Conservation (phyloP, 176 grass and related monocot genomes). For the Raddia guianensis region DNA sequence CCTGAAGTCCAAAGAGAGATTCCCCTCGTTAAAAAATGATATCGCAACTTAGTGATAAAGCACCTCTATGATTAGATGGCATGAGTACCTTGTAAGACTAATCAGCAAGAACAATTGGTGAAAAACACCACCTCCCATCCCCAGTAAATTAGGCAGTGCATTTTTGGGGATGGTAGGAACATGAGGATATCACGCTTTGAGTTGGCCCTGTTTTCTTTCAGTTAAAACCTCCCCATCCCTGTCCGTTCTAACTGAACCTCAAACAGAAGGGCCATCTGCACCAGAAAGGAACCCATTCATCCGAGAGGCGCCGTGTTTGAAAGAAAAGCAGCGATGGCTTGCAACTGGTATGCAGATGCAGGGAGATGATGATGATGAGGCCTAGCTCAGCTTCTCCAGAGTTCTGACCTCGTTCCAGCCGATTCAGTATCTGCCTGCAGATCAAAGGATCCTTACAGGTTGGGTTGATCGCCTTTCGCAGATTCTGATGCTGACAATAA, state of each 20-base stretch:
- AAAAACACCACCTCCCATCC: neutral
- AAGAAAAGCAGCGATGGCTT: neutral
- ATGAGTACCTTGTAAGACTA: neutral
- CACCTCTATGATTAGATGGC: neutral
- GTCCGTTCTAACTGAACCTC: neutral
- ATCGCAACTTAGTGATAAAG: neutral
- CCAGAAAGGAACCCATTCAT: neutral
- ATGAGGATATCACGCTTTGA: neutral
- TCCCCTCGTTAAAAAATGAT: neutral
- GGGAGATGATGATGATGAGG: neutral
- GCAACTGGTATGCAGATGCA: too few species aligned
- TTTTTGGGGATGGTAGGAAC: neutral
- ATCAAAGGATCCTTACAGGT: conserved; percentile 4
- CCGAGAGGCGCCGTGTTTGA: neutral
- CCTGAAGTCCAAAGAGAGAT: too few species aligned
- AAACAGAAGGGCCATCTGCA: neutral
- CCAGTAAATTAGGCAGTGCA: neutral
- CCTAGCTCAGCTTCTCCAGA: too few species aligned
- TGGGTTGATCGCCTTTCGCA: neutral
- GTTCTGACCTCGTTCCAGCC: neutral
- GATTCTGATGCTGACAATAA: neutral
- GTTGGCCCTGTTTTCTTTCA: neutral
- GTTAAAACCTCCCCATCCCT: neutral
- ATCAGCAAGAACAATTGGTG: neutral
- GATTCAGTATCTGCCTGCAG: neutral